Evolutionary conservation across 106 monocot genomes (phyloP).

Genomic region (Dendrobium huoshanense): DNA sequence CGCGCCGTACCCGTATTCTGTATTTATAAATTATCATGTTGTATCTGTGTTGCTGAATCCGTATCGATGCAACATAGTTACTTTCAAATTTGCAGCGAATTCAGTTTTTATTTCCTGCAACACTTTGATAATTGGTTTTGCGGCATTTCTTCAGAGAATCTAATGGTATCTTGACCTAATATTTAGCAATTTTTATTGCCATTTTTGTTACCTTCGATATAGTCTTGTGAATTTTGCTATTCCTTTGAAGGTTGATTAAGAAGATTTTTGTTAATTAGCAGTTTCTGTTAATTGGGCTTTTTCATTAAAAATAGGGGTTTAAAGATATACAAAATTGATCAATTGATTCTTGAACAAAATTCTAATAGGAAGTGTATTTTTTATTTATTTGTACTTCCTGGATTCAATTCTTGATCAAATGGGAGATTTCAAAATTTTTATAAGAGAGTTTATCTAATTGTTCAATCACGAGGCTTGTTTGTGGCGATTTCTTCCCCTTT

Average conservation of each 20-base stretch:
- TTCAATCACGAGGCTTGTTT: not conserved
- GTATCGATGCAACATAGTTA: too few species aligned
- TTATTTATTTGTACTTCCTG: too few species aligned
- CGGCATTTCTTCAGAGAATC: not conserved
- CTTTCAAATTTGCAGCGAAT: not conserved
- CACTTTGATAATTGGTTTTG: not conserved
- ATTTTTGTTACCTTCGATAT: not conserved
- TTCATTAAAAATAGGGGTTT: not conserved
- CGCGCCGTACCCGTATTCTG: too few species aligned
- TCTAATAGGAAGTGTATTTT: not conserved
- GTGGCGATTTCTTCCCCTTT: too few species aligned
- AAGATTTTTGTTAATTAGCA: not conserved
- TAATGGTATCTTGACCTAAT: not conserved
- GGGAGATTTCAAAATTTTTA: not conserved
- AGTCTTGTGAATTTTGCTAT: not conserved
- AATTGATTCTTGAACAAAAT: not conserved
- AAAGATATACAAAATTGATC: not conserved
- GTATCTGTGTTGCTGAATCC: too few species aligned
- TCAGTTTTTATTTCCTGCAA: not conserved
- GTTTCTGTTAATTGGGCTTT: not conserved
- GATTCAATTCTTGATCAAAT: not conserved
- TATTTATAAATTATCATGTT: too few species aligned
- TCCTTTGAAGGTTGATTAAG: not conserved
- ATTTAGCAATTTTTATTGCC: not conserved
- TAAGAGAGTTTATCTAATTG: not conserved